These are phyloP conservation scores for Haemoproteus tartakovskyi DNA, from an alignment of 169 alveolate species.

Conservation along the genomic window DNA sequence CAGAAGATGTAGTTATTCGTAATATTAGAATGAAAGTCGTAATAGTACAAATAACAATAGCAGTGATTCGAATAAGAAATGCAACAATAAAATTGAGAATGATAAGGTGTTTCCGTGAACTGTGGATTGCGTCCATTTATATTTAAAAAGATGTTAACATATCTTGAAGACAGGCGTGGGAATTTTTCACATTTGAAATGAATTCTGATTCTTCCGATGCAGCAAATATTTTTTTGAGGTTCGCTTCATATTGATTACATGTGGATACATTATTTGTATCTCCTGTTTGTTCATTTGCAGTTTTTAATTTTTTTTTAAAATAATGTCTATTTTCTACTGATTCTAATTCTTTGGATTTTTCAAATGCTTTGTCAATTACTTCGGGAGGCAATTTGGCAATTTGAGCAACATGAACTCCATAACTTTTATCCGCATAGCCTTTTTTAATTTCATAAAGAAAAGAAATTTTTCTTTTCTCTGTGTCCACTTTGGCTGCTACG, in stretches of 20 bases:
- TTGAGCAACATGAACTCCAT: constrained; percentile 94
- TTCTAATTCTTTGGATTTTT: constrained; percentile 62
- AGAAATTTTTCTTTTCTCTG: constrained; percentile 69
- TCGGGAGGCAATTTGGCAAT: constrained; percentile 88
- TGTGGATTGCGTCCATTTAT: no score
- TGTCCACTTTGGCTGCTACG: constrained; percentile 73
- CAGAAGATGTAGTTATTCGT: no score
- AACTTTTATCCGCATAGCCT: constrained; percentile 90
- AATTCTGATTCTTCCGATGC: constrained; percentile 7
- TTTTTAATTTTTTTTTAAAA: constrained; percentile 15
- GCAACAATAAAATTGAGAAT: no score
- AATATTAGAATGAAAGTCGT: no score
- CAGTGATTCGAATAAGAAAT: no score
- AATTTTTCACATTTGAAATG: no score
- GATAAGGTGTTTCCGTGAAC: no score
- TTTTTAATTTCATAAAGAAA: constrained; percentile 87
- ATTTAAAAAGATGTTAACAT: no score
- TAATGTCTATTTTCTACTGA: constrained; percentile 60
- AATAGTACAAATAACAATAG: no score
- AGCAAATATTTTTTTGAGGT: background rate
- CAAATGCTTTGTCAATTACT: constrained; percentile 68
- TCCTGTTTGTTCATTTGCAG: background rate
- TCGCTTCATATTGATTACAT: background rate
- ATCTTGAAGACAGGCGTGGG: no score
- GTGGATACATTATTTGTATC: background rate